phyloP scores from a whole-genome alignment of 163 green algal genomes.

The Picocystis sp. region DNA sequence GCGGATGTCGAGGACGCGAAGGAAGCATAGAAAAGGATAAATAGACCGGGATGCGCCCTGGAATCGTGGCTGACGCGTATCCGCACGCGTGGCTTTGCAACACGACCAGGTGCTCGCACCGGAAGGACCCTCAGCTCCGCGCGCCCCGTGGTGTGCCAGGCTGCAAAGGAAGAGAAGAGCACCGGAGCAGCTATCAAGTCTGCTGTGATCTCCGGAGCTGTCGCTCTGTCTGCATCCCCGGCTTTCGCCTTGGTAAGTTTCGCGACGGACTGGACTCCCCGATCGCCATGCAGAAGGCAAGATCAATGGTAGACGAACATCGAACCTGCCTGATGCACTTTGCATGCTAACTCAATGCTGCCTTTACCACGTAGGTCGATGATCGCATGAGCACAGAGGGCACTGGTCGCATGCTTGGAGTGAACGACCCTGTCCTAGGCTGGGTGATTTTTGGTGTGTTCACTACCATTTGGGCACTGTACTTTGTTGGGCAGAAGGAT shows the following conservation, averaged over 20 bases:
- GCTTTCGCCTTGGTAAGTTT: constrained; percentile 53
- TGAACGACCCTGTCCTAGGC: constrained; percentile 45
- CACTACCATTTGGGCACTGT: constrained; percentile 46
- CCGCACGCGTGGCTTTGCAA: too few species aligned
- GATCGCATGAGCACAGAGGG: constrained; percentile 72
- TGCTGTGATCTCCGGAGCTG: constrained; percentile 32
- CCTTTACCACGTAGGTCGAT: constrained; percentile 40
- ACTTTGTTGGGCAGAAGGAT: constrained; percentile 27
- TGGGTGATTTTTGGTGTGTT: constrained; percentile 46
- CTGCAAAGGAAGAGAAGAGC: constrained; percentile 21
- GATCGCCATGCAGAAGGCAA: too few species aligned
- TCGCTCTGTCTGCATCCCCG: constrained; percentile 40
- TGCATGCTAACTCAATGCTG: too few species aligned
- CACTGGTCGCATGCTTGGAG: constrained; percentile 51
- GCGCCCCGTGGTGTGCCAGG: constrained; percentile 37
- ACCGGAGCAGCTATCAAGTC: constrained; percentile 34
- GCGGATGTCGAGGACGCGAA: too few species aligned
- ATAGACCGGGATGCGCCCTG: too few species aligned
- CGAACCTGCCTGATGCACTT: too few species aligned
- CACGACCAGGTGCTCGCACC: too few species aligned
- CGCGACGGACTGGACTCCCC: too few species aligned
- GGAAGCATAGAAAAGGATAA: too few species aligned
- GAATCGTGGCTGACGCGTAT: too few species aligned
- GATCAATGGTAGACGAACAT: too few species aligned
- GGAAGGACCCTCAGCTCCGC: too few species aligned